Base-by-base conservation (phyloP, 495 filamentous ascomycete genomes). In the Podospora pseudocomata region DNA sequence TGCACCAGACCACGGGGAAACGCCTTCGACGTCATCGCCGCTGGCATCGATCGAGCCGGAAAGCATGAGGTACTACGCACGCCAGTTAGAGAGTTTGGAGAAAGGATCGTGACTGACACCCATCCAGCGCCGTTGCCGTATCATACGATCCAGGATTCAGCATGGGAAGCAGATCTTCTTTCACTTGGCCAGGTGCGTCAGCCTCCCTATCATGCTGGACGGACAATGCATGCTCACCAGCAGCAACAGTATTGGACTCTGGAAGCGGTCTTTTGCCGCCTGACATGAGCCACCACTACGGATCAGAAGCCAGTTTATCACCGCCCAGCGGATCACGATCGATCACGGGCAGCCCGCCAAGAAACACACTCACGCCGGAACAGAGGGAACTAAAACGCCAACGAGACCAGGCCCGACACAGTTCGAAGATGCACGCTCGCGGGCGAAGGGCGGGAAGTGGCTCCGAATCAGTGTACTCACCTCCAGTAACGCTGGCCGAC, bases 351-450 rank as follows among this genome's bases (percentile, higher is more conserved):
- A 84, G 82, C 76, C 81, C 82, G 4, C 80, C 82, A 3, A 75
- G 80, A 63, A 76, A 71, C 64, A 74, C 74, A 13, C 74, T 85
- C 57, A 83, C 80, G 6, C 74, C 81, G 4, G 82, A 84, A 69
- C 82, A 84, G 69, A 77, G 82, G 59, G 81, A 82, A 63, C 71
- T 84, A 4, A 85, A 83, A 71, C 78, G 80, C 57, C 82, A 85
- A 65, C 75, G 77, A 56, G 82, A 84, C 65, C 82, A 82, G 63
- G 80, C 76, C 39, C 75, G 82, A 27, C 77, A 80, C 60, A 76
- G 77, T 63, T 77, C 77, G 49, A 83, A 82, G 70, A 65, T 80
- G 34, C 73, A 80, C 1, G 70, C 72, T 11, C 77, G 82, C 60
- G 73, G 72, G 20, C 75, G 76, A 55, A 78, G 82, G 67, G 74